Percentiles rank a stretch among this genome's conserved stretches.
Conservation (phyloP, 129 eudicot genomes). For the Oenanthe sinensis region DNA sequence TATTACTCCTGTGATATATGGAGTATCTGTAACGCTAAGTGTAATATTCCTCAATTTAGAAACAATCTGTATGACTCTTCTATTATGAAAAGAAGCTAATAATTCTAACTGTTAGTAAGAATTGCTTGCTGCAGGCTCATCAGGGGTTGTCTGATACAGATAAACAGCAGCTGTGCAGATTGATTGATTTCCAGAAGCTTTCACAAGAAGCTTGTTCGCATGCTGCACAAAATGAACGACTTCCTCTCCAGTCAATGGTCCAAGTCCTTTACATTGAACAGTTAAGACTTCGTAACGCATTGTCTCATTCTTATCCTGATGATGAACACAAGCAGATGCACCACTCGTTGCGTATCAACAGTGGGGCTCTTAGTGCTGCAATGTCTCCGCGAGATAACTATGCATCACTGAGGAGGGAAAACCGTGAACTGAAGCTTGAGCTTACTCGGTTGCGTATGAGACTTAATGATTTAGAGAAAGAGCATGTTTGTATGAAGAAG, state of each 20-base stretch:
- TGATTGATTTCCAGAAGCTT: slow-evolving; percentile 84
- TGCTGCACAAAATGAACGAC: slow-evolving; percentile 94
- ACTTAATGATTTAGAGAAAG: neutral
- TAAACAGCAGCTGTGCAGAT: slow-evolving; percentile 65
- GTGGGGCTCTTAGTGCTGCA: slow-evolving; percentile 90
- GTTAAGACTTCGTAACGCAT: slow-evolving; percentile 56
- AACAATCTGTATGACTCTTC: too few species aligned
- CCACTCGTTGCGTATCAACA: slow-evolving; percentile 82
- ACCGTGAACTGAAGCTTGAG: neutral
- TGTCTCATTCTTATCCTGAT: slow-evolving; percentile 49
- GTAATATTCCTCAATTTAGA: neutral
- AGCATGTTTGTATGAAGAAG: neutral
- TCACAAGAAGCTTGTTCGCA: slow-evolving; percentile 93
- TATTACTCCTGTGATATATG: too few species aligned
- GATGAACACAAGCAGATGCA: slow-evolving; percentile 63
- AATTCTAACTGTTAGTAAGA: slow-evolving; percentile 2
- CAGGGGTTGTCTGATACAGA: slow-evolving; percentile 62
- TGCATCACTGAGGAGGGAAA: slow-evolving; percentile 53
- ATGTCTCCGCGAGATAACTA: slow-evolving; percentile 98
- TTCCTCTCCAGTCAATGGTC: slow-evolving; percentile 82
- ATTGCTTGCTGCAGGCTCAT: slow-evolving; percentile 59
- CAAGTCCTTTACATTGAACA: slow-evolving; percentile 91
- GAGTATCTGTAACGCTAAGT: too few species aligned
- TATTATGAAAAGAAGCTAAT: neutral
- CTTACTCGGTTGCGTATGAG: neutral